Conservation (phyloP, 176 grass and related monocot genomes). For the Stipa capillata region DNA sequence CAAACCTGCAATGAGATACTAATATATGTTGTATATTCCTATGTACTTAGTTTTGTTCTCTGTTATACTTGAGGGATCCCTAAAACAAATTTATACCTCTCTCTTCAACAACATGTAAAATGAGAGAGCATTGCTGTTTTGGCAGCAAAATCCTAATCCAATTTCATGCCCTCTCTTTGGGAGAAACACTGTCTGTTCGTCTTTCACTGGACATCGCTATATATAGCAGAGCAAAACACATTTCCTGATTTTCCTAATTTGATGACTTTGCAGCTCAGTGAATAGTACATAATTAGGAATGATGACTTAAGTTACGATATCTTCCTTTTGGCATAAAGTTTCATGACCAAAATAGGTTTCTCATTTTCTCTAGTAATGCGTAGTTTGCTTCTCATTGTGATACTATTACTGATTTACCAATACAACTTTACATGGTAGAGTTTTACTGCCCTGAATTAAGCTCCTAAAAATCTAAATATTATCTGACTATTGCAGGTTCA, state of each 20-base stretch:
- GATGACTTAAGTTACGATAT: background rate
- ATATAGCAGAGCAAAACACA: background rate
- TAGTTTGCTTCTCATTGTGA: background rate
- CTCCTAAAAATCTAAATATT: background rate
- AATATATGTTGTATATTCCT: background rate
- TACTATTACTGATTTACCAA: background rate
- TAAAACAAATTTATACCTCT: background rate
- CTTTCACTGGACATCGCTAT: background rate
- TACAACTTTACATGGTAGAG: background rate
- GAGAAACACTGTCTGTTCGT: background rate
- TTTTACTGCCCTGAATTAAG: background rate
- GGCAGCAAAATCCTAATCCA: background rate
- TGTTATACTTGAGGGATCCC: background rate
- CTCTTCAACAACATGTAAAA: background rate
- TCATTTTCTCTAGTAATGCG: background rate
- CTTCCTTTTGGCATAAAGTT: background rate
- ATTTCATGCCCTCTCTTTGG: background rate
- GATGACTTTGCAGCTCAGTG: background rate
- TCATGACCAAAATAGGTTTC: background rate
- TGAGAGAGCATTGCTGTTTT: background rate
- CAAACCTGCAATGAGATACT: background rate
- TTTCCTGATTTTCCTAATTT: background rate
- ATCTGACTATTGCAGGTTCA: constrained; percentile 45
- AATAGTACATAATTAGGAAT: background rate
- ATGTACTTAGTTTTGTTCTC: background rate